Conservation (phyloP, 495 filamentous ascomycete genomes). For the Xylaria intraflava region DNA sequence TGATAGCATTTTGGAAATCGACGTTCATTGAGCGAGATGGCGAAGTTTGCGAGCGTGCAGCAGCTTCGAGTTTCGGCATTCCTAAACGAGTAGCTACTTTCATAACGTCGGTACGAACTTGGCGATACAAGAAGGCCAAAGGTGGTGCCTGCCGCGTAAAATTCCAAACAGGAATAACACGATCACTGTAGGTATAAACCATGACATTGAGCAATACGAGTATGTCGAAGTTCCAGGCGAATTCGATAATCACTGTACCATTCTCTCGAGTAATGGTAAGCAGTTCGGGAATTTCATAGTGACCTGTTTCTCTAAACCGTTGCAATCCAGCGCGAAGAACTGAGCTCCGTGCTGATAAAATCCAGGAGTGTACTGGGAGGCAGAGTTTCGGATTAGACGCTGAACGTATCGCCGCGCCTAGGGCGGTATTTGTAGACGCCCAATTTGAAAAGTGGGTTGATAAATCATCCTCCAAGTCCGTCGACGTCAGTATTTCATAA, state of each 20-base stretch:
- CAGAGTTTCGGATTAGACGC: constrained; percentile 54
- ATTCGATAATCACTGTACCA: constrained; percentile 47
- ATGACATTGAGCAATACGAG: constrained; percentile 70
- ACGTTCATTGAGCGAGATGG: constrained; percentile 55
- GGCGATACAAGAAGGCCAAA: constrained; percentile 63
- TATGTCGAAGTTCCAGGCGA: constrained; percentile 60
- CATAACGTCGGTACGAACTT: constrained; percentile 78
- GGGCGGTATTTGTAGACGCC: constrained; percentile 28
- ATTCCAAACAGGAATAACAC: constrained; percentile 79
- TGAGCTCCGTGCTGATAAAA: constrained; percentile 66
- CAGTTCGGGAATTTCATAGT: constrained; percentile 41
- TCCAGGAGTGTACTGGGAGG: constrained; percentile 78
- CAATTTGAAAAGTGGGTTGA: constrained; percentile 33
- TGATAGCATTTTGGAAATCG: constrained; percentile 62
- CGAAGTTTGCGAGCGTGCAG: constrained; percentile 64
- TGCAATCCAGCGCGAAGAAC: constrained; percentile 58
- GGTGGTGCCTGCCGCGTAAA: constrained; percentile 54
- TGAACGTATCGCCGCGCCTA: constrained; percentile 45
- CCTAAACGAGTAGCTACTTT: constrained; percentile 61
- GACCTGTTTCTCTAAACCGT: constrained; percentile 38
- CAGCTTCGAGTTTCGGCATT: constrained; percentile 61
- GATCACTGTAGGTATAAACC: constrained; percentile 76
- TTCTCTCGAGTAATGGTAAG: constrained; percentile 51
- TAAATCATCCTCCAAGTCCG: constrained; percentile 53
- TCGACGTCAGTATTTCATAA: constrained; percentile 45